A percentile compares a stretch with the other conserved stretches of the same genome.
phyloP scores from a whole-genome alignment of 208 protist genomes.

The Blastocrithidia nonstop region DNA sequence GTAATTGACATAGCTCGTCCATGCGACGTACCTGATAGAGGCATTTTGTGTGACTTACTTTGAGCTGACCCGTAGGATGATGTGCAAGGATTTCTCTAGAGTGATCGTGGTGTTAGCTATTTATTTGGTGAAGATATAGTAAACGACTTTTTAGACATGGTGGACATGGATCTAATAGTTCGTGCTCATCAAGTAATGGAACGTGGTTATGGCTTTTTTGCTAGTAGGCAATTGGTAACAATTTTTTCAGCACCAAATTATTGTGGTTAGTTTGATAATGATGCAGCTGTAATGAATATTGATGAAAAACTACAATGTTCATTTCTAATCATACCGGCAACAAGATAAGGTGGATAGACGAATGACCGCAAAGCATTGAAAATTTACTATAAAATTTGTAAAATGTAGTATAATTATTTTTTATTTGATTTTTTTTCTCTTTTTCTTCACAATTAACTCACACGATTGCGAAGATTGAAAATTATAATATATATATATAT shows the following conservation, averaged over 20 bases:
- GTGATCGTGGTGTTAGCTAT: conserved; percentile 97
- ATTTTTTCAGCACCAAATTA: conserved; percentile 99
- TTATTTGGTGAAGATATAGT: conserved; percentile 98
- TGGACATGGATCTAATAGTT: conserved; percentile 99
- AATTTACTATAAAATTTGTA: background rate
- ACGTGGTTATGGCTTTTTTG: conserved; percentile 98
- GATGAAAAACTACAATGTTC: conserved; percentile 96
- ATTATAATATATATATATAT: background rate
- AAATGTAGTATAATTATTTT: background rate
- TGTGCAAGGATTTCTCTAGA: conserved; percentile 94
- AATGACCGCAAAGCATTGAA: background rate
- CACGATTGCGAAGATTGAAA: too few species aligned
- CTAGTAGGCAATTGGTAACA: conserved; percentile 97
- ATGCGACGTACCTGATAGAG: conserved; percentile 97
- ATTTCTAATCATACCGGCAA: conserved; percentile 81
- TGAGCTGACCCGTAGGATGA: conserved; percentile 94
- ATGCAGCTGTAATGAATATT: conserved; percentile 94
- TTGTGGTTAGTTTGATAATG: conserved; percentile 97
- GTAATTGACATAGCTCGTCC: conserved; percentile 92
- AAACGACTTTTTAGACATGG: conserved; percentile 94
- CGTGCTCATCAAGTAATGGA: conserved; percentile 97
- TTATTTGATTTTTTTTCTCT: background rate
- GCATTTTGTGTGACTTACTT: conserved; percentile 97
- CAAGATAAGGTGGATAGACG: background rate
- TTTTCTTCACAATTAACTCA: too few species aligned